Evolutionary conservation across 2,329 filamentous ascomycete genomes (phyloP).

Genomic region (Diaporthe sp.): DNA sequence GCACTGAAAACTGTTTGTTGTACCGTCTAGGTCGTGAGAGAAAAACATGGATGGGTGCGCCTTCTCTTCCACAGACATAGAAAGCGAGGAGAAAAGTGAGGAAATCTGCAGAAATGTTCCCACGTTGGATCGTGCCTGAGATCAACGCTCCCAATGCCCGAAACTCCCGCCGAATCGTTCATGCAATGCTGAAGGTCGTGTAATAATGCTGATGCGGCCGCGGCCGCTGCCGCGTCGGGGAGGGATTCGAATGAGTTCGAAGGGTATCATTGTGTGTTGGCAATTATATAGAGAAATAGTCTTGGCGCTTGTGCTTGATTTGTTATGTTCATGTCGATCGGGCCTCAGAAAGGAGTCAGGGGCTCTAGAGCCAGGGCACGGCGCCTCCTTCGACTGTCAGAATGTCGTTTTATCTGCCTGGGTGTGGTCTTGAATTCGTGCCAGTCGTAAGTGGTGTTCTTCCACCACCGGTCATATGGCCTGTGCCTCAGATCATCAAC

Average conservation of each 20-base stretch:
- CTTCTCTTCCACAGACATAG: background rate
- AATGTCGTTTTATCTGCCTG: conserved; percentile 37
- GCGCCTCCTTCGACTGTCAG: conserved; percentile 42
- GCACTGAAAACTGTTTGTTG: conserved; percentile 8
- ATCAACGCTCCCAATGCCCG: conserved; percentile 39
- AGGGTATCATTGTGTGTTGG: conserved; percentile 41
- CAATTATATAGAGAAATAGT: conserved; percentile 37
- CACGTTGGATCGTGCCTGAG: conserved; percentile 20
- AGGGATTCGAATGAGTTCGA: conserved; percentile 3
- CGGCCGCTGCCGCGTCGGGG: background rate
- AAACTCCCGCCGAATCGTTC: conserved; percentile 36
- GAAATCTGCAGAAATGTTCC: conserved; percentile 13
- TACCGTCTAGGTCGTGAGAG: conserved; percentile 26
- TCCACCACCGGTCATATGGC: conserved; percentile 35
- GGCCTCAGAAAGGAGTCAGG: conserved; percentile 48
- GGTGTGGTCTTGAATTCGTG: conserved; percentile 44
- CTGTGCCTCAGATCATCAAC: conserved; percentile 30
- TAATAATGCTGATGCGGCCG: conserved; percentile 10
- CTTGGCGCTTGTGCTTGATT: background rate
- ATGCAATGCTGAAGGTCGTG: conserved; percentile 34
- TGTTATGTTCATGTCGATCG: background rate
- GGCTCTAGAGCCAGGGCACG: conserved; percentile 41
- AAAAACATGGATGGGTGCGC: background rate
- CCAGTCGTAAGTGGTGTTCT: conserved; percentile 46
- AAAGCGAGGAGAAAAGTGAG: background rate